These are phyloP conservation scores for Auricularia sp. DNA, from an alignment of 768 basidiomycete species.

Conservation along the genomic window DNA sequence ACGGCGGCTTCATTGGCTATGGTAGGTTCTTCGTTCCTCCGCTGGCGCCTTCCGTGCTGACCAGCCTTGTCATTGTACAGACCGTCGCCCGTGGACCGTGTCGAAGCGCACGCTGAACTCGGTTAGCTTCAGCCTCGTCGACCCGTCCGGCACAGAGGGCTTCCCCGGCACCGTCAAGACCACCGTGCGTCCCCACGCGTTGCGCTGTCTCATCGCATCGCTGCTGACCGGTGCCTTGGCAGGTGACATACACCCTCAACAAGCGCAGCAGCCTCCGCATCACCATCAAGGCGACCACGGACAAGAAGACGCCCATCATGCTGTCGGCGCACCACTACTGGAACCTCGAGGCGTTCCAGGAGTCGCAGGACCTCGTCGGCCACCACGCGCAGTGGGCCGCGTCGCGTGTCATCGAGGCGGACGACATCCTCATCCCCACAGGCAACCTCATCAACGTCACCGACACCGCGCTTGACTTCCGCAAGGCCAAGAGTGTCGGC, in stretches of 20 bases:
- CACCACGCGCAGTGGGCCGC: conserved; percentile 29
- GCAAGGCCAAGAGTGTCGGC: conserved; percentile 29
- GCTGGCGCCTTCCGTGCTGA: background rate
- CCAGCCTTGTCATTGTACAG: conserved; percentile 18
- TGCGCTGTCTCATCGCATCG: background rate
- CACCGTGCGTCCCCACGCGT: background rate
- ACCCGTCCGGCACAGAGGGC: conserved; percentile 38
- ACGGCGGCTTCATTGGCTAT: conserved; percentile 44
- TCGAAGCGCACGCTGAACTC: conserved; percentile 31
- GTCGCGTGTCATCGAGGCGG: conserved; percentile 31
- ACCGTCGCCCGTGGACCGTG: conserved; percentile 46
- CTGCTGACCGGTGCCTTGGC: background rate
- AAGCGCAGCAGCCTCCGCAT: conserved; percentile 29
- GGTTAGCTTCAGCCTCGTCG: conserved; percentile 43
- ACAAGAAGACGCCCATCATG: conserved; percentile 47
- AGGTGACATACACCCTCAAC: conserved; percentile 12
- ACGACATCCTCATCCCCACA: conserved; percentile 30
- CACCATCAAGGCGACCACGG: conserved; percentile 34
- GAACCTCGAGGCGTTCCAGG: conserved; percentile 46
- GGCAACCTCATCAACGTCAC: conserved; percentile 26
- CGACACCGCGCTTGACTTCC: conserved; percentile 36
- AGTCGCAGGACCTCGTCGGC: conserved; percentile 28
- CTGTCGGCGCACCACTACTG: conserved; percentile 46
- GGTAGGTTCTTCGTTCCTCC: background rate
- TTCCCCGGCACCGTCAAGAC: conserved; percentile 35